Conservation (phyloP, 768 basidiomycete species). For the Hebeloma cylindrosporum region DNA sequence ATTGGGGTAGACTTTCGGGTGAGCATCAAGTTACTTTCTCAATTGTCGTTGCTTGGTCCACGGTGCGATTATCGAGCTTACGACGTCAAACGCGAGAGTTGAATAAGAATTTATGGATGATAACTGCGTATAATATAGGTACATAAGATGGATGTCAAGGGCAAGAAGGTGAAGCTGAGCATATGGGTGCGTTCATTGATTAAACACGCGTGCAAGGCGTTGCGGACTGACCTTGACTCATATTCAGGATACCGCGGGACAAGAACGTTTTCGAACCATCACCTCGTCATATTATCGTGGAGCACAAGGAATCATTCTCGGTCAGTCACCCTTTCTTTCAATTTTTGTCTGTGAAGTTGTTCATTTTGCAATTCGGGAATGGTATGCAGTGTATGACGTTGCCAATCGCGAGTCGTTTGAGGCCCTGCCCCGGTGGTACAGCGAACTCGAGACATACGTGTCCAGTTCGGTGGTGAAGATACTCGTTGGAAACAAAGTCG, state of each 20-base stretch:
- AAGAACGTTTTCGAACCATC: slow-evolving; percentile 94
- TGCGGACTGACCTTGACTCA: neutral
- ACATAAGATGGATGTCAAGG: slow-evolving; percentile 84
- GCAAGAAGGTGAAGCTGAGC: slow-evolving; percentile 86
- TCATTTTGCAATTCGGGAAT: neutral
- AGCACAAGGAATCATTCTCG: slow-evolving; percentile 80
- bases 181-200: slow-evolving; percentile 79
- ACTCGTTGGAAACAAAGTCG: slow-evolving; percentile 92
- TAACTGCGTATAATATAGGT: slow-evolving; percentile 45
- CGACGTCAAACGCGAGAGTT: neutral
- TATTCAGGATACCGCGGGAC: slow-evolving; percentile 89
- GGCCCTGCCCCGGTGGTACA: slow-evolving; percentile 89
- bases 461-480: slow-evolving; percentile 86
- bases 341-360: neutral
- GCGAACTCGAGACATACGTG: slow-evolving; percentile 93
- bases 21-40: slow-evolving; percentile 30
- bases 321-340: slow-evolving; percentile 33
- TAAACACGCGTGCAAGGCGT: neutral
- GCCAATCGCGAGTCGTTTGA: slow-evolving; percentile 92
- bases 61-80: no score
- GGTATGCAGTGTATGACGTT: slow-evolving; percentile 88
- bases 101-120: neutral
- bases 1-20: slow-evolving; percentile 87
- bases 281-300: slow-evolving; percentile 95
- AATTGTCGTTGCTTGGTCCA: no score